Evolutionary conservation across 2,329 filamentous ascomycete genomes (phyloP).

Genomic region (Malbranchea zuffiana): DNA sequence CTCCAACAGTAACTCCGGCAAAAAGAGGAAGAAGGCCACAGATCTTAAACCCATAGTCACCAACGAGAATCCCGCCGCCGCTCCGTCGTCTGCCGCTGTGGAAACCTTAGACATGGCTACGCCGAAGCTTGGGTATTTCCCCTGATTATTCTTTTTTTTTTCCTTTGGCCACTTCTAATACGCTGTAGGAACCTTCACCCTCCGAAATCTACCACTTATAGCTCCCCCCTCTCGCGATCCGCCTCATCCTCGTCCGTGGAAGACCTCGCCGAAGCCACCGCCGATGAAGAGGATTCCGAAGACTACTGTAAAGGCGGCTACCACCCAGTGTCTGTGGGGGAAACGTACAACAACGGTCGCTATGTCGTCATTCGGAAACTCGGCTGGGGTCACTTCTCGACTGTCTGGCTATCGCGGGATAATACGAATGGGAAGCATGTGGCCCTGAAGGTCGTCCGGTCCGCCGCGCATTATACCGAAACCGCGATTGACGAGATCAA

Average conservation of each 20-base stretch:
- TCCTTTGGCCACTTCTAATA: not conserved
- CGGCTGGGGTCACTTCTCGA: constrained; percentile 98
- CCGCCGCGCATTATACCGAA: constrained; percentile 95
- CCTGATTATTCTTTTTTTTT: not conserved
- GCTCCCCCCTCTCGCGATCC: constrained; percentile 47
- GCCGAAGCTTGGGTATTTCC: constrained; percentile 1
- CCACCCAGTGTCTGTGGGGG: constrained; percentile 86
- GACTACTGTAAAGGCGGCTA: constrained; percentile 99
- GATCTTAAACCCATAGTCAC: constrained; percentile 57
- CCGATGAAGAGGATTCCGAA: constrained; percentile 96
- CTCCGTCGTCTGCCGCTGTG: constrained; percentile 1
- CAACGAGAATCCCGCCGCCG: constrained; percentile 39
- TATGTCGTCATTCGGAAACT: constrained; percentile 95
- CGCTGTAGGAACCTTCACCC: not conserved
- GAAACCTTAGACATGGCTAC: constrained; percentile 6
- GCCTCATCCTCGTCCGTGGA: constrained; percentile 68
- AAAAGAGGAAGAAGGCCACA: constrained; percentile 56
- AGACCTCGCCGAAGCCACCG: constrained; percentile 80
- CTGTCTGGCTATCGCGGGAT: constrained; percentile 75
- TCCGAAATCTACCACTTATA: constrained; percentile 9
- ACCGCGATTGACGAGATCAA: constrained; percentile 99
- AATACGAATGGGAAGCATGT: constrained; percentile 87
- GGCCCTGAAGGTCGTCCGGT: constrained; percentile 93
- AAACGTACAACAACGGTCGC: constrained; percentile 94
- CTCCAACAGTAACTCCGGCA: constrained; percentile 47